Evolutionary conservation across 345 rosid species (phyloP), one percentile per base, ranked within the genome.

Genomic region (Rhizophora apiculata): DNA sequence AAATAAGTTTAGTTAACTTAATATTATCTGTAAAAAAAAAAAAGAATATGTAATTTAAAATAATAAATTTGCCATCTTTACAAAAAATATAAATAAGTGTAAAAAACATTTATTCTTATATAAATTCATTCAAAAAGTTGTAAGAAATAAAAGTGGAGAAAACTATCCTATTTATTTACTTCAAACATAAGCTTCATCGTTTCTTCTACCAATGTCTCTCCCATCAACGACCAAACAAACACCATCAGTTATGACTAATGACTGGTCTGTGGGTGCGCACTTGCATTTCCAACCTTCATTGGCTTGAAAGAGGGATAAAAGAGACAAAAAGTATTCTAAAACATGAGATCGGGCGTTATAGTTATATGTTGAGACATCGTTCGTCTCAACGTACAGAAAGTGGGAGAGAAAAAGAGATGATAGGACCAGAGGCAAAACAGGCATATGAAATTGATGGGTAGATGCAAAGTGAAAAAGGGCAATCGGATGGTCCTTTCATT

Each of bases 401-500:
- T 32, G 51, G 22, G 6, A 48, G 29, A 48, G 26, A 11, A 48
- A 60, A n/a, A 9, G 49, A 24, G 65, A 48, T 26, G 37, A 55
- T 55, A 43, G 70, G 36, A 3, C 62, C 18, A 22, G 36, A 67
- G 21, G 70, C 31, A 53, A 67, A 67, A 24, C 5, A 3, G 20
- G 32, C 27, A 22, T 11, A 1, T 31, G 21, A 20, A 68, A 53
- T 24, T 10, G 71, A 68, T 58, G 43, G n/a, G 34, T 8, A 4
- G 32, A 43, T 26, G 56, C 13, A 53, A 60, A 52, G 73, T 19
- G 21, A 61, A 49, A 55, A 56, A 56, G 29, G 60, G 29, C 10
- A 56, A 24, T 56, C 29, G 4, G 60, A 59, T 62, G 60, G 59
- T 62, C 73, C 73, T 21, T 21, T 32, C 55, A 34, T 22, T 36